A percentile compares a stretch with the other conserved stretches of the same genome.
These are phyloP conservation scores for Penicillium sp. DNA, from an alignment of 2,329 filamentous ascomycete species.

Conservation along the genomic window DNA sequence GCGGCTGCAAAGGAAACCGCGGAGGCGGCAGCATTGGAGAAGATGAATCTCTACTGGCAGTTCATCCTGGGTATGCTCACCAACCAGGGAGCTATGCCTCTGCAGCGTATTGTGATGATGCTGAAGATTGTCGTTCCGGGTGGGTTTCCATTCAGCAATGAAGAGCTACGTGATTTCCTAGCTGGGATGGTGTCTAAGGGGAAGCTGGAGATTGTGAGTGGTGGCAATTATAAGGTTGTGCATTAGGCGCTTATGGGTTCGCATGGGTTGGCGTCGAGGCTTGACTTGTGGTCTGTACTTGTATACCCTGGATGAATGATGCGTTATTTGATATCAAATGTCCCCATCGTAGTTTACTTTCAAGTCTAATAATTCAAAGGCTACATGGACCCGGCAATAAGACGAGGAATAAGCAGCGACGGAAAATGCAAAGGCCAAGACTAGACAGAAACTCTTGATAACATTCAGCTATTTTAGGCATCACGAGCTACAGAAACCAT, in stretches of 20 bases:
- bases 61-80: constrained; percentile 95
- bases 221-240: constrained; percentile 62
- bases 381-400: no score
- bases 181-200: constrained; percentile 68
- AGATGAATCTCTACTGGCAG: constrained; percentile 74
- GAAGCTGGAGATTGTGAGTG: constrained; percentile 60
- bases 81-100: constrained; percentile 79
- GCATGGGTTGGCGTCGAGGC: constrained; percentile 9
- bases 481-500: no score
- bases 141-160: constrained; percentile 82
- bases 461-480: no score
- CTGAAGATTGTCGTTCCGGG: constrained; percentile 85
- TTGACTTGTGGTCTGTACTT: background rate
- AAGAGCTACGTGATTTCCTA: constrained; percentile 78
- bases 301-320: constrained; percentile 12
- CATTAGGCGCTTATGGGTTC: constrained; percentile 13
- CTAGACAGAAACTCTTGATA: no score
- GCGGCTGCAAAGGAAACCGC: constrained; percentile 43
- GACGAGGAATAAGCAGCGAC: no score
- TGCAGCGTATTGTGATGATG: constrained; percentile 84
- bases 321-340: background rate
- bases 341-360: no score
- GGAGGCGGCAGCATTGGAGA: constrained; percentile 60
- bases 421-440: no score
- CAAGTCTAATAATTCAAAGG: no score